phyloP scores from a whole-genome alignment of 208 protist species.

The Acanthamoeba castellanii region DNA sequence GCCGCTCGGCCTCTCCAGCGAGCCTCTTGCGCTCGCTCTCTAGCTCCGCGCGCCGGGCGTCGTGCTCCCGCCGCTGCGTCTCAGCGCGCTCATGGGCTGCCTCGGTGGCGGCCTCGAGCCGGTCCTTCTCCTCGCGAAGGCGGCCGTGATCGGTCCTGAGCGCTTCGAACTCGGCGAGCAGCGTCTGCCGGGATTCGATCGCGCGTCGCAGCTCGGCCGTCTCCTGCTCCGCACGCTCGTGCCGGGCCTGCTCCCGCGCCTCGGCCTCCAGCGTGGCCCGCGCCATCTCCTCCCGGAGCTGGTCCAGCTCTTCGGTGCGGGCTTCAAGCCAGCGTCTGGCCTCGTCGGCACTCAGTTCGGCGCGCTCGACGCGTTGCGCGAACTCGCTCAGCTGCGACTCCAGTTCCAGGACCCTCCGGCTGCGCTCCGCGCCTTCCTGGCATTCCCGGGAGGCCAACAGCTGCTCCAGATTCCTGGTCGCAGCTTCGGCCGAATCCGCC shows the following conservation, averaged over 20 bases:
- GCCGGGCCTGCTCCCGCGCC: no score
- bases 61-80: neutral
- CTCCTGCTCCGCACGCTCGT: no score
- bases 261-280: no score
- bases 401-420: neutral
- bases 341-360: neutral
- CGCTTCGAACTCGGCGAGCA: neutral
- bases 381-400: neutral
- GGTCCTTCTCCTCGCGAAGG: neutral
- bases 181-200: neutral
- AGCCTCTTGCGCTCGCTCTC: neutral
- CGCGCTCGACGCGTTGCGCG: neutral
- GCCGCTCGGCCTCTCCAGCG: neutral
- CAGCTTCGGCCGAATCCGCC: neutral
- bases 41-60: neutral
- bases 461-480: neutral
- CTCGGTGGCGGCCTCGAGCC: neutral
- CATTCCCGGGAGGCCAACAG: neutral
- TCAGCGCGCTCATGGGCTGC: neutral
- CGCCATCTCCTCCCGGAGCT: no score
- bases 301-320: no score
- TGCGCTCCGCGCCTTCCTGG: neutral
- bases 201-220: neutral
- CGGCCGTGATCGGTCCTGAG: neutral
- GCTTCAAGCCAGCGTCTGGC: no score